Percentiles rank a stretch among this genome's conserved stretches.
These are phyloP conservation scores for Solanum hybrid DNA, from an alignment of 305 asterid genomes.

Conservation along the genomic window DNA sequence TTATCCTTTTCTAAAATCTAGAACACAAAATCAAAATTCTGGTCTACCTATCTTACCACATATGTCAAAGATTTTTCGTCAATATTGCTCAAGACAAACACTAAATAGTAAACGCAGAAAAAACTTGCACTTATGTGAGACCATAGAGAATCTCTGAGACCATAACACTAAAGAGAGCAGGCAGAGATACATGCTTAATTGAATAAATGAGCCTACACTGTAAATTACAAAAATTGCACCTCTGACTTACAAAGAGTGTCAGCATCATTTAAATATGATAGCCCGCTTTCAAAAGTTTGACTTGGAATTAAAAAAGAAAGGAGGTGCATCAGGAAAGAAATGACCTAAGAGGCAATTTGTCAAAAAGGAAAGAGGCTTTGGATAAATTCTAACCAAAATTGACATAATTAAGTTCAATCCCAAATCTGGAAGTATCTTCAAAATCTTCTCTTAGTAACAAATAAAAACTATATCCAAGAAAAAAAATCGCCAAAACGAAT, in stretches of 20 bases:
- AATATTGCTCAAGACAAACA: neutral
- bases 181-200: neutral
- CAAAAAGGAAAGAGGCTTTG: neutral
- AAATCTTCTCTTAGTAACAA: neutral
- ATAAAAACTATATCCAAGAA: conserved; percentile 6
- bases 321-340: neutral
- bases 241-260: neutral
- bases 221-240: neutral
- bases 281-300: neutral
- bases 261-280: neutral
- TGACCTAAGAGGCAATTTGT: neutral
- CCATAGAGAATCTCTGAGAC: too few species aligned
- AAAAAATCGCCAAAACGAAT: conserved; percentile 40
- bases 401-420: neutral
- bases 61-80: neutral
- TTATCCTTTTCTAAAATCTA: neutral
- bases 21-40: neutral
- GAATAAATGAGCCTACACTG: neutral
- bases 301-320: neutral
- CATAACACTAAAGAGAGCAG: neutral
- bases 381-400: neutral
- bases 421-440: neutral
- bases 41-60: neutral
- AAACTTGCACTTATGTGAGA: neutral
- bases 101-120: neutral